Evolutionary conservation across 805 yeast genomes (phyloP).

Genomic region (Saturnispora halmiae): DNA sequence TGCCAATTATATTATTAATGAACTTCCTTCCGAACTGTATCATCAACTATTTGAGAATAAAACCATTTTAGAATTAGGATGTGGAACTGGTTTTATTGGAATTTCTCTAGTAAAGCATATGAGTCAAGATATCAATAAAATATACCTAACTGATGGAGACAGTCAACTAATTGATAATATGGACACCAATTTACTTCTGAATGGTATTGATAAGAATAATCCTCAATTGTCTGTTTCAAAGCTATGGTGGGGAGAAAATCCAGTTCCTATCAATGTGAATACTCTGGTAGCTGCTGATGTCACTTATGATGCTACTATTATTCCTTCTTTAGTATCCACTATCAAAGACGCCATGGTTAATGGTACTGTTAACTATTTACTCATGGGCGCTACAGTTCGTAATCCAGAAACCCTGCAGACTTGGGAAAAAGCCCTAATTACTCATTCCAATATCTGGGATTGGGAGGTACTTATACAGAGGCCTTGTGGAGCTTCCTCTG

Average conservation of each 20-base stretch:
- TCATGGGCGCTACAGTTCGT: conserved; percentile 69
- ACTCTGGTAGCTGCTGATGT: conserved; percentile 78
- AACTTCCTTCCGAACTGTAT: neutral
- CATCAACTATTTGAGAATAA: conserved; percentile 18
- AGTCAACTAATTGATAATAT: conserved; percentile 42
- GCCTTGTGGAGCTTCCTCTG: neutral
- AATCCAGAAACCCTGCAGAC: conserved; percentile 41
- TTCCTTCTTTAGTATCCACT: conserved; percentile 46
- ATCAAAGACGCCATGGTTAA: conserved; percentile 31
- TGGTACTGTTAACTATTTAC: conserved; percentile 20
- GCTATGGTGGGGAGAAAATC: conserved; percentile 53
- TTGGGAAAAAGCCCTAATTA: conserved; percentile 33
- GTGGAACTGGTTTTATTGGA: conserved; percentile 84
- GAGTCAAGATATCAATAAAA: conserved; percentile 10
- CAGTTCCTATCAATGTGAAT: conserved; percentile 35
- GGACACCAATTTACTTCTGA: conserved; percentile 36
- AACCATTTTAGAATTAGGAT: conserved; percentile 63
- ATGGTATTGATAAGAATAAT: conserved; percentile 23
- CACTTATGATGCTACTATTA: conserved; percentile 62
- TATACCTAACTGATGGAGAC: conserved; percentile 63
- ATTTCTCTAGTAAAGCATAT: conserved; percentile 32
- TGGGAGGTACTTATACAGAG: conserved; percentile 18
- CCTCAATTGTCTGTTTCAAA: conserved; percentile 28
- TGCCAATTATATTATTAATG: conserved; percentile 37
- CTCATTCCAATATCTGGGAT: conserved; percentile 21